Conservation (phyloP, 257 asterid genomes). For the Ligustrum vulgare region DNA sequence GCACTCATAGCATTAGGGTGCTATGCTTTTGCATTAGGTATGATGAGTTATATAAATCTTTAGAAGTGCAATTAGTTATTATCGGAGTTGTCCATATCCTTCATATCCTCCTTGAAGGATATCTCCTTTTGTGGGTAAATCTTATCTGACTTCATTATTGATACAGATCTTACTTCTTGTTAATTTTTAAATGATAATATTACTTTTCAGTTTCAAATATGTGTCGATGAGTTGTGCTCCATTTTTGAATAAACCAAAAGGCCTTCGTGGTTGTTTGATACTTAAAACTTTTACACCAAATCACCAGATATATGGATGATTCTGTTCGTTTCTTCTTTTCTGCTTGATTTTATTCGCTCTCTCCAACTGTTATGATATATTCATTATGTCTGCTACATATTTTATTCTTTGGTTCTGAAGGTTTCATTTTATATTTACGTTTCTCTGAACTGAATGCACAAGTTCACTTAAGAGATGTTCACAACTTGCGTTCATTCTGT, state of each 20-base stretch:
- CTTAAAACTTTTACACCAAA: neutral
- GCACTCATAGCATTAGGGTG: neutral
- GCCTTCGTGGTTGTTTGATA: neutral
- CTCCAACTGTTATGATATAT: neutral
- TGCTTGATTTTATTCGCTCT: neutral
- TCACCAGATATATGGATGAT: neutral
- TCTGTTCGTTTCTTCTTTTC: neutral
- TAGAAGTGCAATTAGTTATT: neutral
- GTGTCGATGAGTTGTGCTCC: neutral
- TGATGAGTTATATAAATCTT: neutral
- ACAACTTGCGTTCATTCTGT: neutral
- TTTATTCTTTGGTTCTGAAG: constrained; percentile 9
- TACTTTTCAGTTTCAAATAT: neutral
- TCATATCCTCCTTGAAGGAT: neutral
- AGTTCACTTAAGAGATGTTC: constrained; percentile 2
- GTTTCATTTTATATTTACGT: constrained; percentile 7
- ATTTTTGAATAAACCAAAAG: neutral
- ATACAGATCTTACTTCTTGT: neutral
- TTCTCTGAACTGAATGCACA: constrained; percentile 10
- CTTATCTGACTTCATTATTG: neutral
- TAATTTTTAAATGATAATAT: neutral
- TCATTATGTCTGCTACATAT: neutral
- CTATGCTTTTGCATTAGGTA: neutral
- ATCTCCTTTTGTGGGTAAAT: neutral
- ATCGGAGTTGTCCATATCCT: neutral